Base-by-base conservation (phyloP, 306 rosid genomes). In the Acacia melanoxylon region DNA sequence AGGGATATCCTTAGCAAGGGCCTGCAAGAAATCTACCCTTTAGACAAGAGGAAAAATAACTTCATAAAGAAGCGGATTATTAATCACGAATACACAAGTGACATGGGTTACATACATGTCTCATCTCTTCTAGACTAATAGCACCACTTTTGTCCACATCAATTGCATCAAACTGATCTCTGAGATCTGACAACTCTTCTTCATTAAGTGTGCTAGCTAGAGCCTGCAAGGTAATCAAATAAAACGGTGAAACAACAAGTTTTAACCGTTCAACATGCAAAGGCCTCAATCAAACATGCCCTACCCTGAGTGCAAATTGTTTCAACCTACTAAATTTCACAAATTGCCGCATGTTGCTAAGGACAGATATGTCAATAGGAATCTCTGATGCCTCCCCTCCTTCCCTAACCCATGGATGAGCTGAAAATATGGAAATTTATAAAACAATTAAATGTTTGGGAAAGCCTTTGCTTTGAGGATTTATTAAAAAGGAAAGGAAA, bases 101-200 rank as follows among this genome's bases (percentile, higher is more conserved):
- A 54, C 75, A 72, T 66, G 25, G 22, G 76, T 73, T 75, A 92
- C 98, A 87, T 91, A 92, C 99, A 87, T 91, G 98, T 93, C 99
- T 92, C 99, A 96, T 96, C 88, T 96, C 99, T 82, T 96, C 99
- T 35, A 96, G 94, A 82, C 99, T 96, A 86, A 96, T 96, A 48
- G 94, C 74, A 62, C 99, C 99, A 74, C 89, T 96, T 90, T 93
- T 96, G 86, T 96, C 99, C 81, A 96, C 97, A 48, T 96, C 99
- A 80, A 96, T 96, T 74, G 99, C 99, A 81, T 92, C 94, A 81
- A 96, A 96, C 85, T 96, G 99, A 87, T 96, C 99, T 52, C 86
- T 94, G 69, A 96, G 93, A 89, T 93, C 94, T 54, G 97, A 81
- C 68, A 96, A 88, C 87, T 96, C 99, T 74, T 80, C 99, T 48